A percentile compares a stretch with the other conserved stretches of the same genome.
phyloP scores from a whole-genome alignment of 495 filamentous ascomycete species.

The Aspergillus coremiiformis region DNA sequence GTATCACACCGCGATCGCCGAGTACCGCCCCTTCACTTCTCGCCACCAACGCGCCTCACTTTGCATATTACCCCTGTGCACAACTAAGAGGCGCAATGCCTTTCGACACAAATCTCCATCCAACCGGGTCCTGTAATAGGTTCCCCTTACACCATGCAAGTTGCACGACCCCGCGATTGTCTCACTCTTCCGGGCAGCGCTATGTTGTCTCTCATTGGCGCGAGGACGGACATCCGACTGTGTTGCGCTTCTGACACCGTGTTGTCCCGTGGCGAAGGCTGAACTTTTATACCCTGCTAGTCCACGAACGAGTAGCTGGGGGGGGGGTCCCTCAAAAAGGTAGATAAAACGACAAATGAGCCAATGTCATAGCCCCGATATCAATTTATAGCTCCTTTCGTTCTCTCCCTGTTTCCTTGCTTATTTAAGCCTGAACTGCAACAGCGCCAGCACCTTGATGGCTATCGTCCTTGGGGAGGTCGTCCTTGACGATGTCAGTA shows the following conservation, averaged over 20 bases:
- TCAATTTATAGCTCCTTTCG: not conserved
- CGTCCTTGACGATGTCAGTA: conserved; percentile 22
- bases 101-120: not conserved
- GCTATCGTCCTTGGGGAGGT: conserved; percentile 38
- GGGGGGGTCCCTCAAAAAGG: not conserved
- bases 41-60: not conserved
- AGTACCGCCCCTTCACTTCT: not conserved
- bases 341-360: not conserved
- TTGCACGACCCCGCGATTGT: not conserved
- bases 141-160: not conserved
- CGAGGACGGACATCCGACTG: not conserved
- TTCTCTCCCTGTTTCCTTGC: not conserved
- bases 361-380: not conserved
- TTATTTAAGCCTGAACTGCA: conserved; percentile 32
- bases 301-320: not conserved
- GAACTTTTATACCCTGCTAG: not conserved
- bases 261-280: not conserved
- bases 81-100: not conserved
- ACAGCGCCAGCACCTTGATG: conserved; percentile 27
- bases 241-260: not conserved
- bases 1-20: not conserved
- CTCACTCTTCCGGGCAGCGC: not conserved
- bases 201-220: not conserved
- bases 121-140: not conserved
- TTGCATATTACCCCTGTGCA: not conserved